Evolutionary conservation across 306 rosid species (phyloP).

Genomic region (Fagus sylvatica): DNA sequence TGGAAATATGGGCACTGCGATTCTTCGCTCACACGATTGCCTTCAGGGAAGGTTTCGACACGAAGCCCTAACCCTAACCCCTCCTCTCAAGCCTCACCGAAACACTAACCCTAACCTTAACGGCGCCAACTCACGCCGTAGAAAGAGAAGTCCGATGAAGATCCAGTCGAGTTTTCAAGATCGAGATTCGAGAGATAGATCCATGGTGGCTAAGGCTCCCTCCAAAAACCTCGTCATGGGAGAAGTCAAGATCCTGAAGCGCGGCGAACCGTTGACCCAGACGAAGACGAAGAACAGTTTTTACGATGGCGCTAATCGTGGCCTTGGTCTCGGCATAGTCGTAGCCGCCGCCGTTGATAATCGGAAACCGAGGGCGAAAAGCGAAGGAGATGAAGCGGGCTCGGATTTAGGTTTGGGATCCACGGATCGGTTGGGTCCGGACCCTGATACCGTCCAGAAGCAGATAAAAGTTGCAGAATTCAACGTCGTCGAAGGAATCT

Average conservation of each 20-base stretch:
- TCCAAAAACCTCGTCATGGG: slow-evolving; percentile 51
- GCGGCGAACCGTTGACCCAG: slow-evolving; percentile 56
- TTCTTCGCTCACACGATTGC: slow-evolving; percentile 50
- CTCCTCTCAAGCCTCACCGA: not conserved
- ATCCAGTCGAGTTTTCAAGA: slow-evolving; percentile 14
- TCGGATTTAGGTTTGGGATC: slow-evolving; percentile 55
- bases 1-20: slow-evolving; percentile 49
- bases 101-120: slow-evolving; percentile 9
- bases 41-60: slow-evolving; percentile 37
- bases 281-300: not conserved
- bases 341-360: not conserved
- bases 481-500: slow-evolving; percentile 41
- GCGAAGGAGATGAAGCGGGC: not conserved
- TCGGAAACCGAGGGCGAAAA: slow-evolving; percentile 17
- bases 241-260: slow-evolving; percentile 75
- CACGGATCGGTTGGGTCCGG: slow-evolving; percentile 70
- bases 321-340: too few relatives aligned
- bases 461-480: slow-evolving; percentile 56
- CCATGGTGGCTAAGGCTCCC: slow-evolving; percentile 27
- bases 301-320: too few relatives aligned
- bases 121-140: slow-evolving; percentile 37
- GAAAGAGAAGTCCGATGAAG: slow-evolving; percentile 49
- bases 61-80: slow-evolving; percentile 33
- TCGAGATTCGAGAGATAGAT: slow-evolving; percentile 23
- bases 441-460: slow-evolving; percentile 55